phyloP scores from a whole-genome alignment of 768 basidiomycete genomes.

The Rhodotorula babjevae region DNA sequence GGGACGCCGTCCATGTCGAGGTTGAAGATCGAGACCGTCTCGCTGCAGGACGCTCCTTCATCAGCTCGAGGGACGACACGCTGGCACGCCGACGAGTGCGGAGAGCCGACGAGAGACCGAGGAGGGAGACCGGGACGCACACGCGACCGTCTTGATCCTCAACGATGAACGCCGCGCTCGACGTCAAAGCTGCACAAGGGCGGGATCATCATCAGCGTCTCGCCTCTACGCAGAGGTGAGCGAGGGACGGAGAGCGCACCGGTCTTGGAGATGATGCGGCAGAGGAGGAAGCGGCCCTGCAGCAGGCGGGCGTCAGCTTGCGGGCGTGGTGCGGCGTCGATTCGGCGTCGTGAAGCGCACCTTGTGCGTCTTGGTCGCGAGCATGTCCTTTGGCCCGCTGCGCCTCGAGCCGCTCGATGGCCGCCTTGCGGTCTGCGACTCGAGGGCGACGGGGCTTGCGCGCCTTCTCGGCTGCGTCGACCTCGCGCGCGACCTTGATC shows the following conservation, averaged over 20 bases:
- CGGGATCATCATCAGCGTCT: too few relatives aligned
- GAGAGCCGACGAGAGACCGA: too few relatives aligned
- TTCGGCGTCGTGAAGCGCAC: background rate
- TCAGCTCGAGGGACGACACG: too few relatives aligned
- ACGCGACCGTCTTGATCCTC: conserved; percentile 1
- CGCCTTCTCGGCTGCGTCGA: too few relatives aligned
- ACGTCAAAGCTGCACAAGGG: background rate
- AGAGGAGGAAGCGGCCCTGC: background rate
- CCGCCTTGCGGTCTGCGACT: too few relatives aligned
- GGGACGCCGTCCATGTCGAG: background rate
- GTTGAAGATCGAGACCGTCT: background rate
- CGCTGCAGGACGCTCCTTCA: background rate
- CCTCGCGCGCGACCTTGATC: too few relatives aligned
- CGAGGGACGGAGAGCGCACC: background rate
- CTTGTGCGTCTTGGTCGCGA: background rate
- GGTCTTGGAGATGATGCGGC: background rate
- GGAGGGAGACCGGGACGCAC: background rate
- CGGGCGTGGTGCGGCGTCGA: too few relatives aligned
- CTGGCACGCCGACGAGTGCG: too few relatives aligned
- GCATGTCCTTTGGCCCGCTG: background rate
- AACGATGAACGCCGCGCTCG: background rate
- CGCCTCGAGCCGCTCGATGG: too few relatives aligned
- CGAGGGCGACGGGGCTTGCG: too few relatives aligned
- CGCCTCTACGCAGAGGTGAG: too few relatives aligned
- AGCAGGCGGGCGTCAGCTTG: background rate